Evolutionary conservation across 2,329 filamentous ascomycete genomes (phyloP).

Genomic region (Akanthomyces dipterigenus): DNA sequence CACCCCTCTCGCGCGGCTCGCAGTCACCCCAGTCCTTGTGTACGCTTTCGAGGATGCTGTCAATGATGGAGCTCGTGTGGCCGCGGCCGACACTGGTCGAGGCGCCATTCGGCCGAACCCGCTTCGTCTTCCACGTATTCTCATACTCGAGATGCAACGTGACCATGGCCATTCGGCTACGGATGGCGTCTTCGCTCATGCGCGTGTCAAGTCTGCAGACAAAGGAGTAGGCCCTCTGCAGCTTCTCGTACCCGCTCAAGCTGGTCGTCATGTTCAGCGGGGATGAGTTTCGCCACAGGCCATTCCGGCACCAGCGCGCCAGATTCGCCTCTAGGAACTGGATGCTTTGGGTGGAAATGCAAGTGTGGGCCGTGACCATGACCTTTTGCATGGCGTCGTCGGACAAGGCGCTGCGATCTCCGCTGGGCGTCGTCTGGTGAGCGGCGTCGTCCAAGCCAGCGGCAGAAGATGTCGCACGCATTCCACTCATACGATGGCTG

Average conservation of each 20-base stretch:
- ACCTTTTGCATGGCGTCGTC: background rate
- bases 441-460: too few species aligned
- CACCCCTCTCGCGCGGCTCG: background rate
- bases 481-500: background rate
- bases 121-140: background rate
- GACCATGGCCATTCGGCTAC: conserved; percentile 6
- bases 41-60: conserved; percentile 2
- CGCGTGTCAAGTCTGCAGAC: conserved; percentile 4
- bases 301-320: background rate
- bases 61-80: background rate
- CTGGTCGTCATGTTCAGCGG: background rate
- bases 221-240: background rate
- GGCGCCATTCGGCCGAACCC: background rate
- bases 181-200: conserved; percentile 6
- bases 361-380: background rate
- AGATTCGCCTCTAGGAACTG: conserved; percentile 4
- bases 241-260: background rate
- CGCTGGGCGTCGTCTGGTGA: background rate
- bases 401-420: background rate
- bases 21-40: background rate
- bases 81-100: conserved; percentile 3
- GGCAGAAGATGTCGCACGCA: background rate
- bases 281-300: background rate
- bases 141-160: conserved; percentile 5
- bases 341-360: background rate